These are phyloP conservation scores for Ogataea degrootiae DNA, from an alignment of 805 yeast species.

Conservation along the genomic window DNA sequence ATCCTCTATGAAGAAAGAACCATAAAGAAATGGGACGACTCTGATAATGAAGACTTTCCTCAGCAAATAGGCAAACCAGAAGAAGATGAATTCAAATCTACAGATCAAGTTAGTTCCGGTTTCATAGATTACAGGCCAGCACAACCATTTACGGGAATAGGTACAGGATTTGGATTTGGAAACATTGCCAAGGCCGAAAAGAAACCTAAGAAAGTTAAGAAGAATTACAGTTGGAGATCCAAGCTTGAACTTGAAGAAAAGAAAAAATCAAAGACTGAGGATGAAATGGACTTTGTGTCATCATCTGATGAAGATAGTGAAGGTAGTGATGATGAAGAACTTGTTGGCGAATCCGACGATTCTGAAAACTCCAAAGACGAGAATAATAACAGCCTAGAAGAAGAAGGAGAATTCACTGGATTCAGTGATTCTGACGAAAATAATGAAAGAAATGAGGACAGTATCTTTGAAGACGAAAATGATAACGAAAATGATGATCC, in stretches of 20 bases:
- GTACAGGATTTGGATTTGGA: constrained; percentile 66
- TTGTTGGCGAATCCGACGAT: not conserved
- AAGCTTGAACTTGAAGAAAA: constrained; percentile 45
- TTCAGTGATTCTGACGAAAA: constrained; percentile 15
- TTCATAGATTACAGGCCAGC: constrained; percentile 73
- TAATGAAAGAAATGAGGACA: constrained; percentile 24
- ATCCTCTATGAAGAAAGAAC: constrained; percentile 67
- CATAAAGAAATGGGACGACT: constrained; percentile 56
- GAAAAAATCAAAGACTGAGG: constrained; percentile 42
- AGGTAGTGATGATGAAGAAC: constrained; percentile 22
- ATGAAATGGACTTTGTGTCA: constrained; percentile 55
- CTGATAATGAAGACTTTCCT: constrained; percentile 24
- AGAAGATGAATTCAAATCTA: constrained; percentile 26
- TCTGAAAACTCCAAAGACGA: not conserved
- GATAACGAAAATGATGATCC: constrained; percentile 22
- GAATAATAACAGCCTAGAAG: not conserved
- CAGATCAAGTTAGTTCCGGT: constrained; percentile 30
- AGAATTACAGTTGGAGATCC: constrained; percentile 73
- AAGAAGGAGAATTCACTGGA: too few species aligned
- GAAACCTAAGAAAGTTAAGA: constrained; percentile 43
- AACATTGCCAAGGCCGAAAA: constrained; percentile 39
- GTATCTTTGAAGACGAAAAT: constrained; percentile 19
- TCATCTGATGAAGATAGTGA: constrained; percentile 27
- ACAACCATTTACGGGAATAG: constrained; percentile 49
- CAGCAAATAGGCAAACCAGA: not conserved